Base-by-base conservation (phyloP, 2,329 filamentous ascomycete genomes). In the Graphiopsis chlorocephala region DNA sequence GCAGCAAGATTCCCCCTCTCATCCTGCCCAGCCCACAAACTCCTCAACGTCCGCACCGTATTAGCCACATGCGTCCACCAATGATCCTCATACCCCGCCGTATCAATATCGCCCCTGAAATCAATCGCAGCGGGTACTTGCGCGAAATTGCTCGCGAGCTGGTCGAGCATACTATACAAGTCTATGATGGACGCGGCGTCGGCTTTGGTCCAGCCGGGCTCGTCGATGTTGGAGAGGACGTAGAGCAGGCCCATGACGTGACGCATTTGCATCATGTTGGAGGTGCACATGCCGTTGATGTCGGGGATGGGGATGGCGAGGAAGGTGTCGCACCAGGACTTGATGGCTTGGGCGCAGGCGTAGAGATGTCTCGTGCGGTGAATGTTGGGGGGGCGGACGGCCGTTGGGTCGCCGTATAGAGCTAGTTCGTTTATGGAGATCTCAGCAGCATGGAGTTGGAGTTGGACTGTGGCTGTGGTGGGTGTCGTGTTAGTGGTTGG, bases 131-230 rank as follows among this genome's bases (percentile, higher is more conserved):
- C 47, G 4, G 60, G 60, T 4, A 62, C 50, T 14, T 45, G 48
- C 17, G 60, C 53, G 17, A 62, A n/a, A 25, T 14, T 28, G 2
- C n/a, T 15, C 7, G 31, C 48, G 8, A 62, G 31, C 10, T 50
- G 60, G n/a, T 62, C 60, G 28, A 62, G 60, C 15, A 35, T 62
- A 0, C 48, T 35, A 26, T 45, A 62, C 1, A 62, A 17, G 2
- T 47, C 25, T 11, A 55, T 29, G 20, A 55, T 42, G 10, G 35
- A 25, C 5, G 48, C 15, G 5, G 53, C 25, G 4, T 53, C 60
- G 3, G n/a, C 48, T 52, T 62, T 62, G 17, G 20, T 53, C 60
- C 60, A 62, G 10, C 60, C 60, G 14, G 60, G 60, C 48, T 62
- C 60, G 26, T 62, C 48, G 25, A 62, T 55, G 3, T n/a, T 42